Evolutionary conservation across 202 grass and related monocot species (phyloP), one percentile per base, ranked within the genome.

Genomic region (Schoenoplectus triqueter): DNA sequence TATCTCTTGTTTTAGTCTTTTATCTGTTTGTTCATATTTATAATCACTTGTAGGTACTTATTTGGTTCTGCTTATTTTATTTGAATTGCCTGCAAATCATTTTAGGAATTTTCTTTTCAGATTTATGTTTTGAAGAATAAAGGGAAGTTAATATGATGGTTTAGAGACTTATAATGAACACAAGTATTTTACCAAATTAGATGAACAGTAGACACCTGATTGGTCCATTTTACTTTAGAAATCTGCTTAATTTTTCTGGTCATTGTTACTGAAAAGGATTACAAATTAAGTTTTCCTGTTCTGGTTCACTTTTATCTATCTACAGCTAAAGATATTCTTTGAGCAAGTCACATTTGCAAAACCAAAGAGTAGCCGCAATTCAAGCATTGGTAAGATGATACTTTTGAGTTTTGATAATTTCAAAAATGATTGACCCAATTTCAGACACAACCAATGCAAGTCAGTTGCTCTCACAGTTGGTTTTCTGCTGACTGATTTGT

Each of bases 311-410:
- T 17, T 20, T 60, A 47, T 61, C 10, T 31, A 21, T 64, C 45
- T 15, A 8, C 68, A 98, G 95, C 78, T 95, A 78, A 98, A 95
- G 69, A 40, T 98, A 55, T 98, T 98, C 85, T 98, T 95, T 86
- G 87, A 89, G 82, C 91, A 93, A 92, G 95, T 98, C 85, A 95
- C 92, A 60, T 95, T 98, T 93, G 91, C 92, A 13, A 95, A 98
- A 78, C 95, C 95, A 10, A 98, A 98, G 78, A 95, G 91, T 69
- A 98, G 95, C 87, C 85, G 92, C 41, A 98, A 98, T 88, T 95
- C 95, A 72, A 98, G 92, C 60, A 98, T 98, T n/a, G 95, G 92
- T 98, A 78, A 78, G 51, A 44, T 60, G 14, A 78, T 59, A 60
- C 55, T 60, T 15, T 8, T 78, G 31, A 31, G 56, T 59, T 59